Evolutionary conservation across 495 filamentous ascomycete species (phyloP), one percentile per base, ranked within the genome.

Genomic region (Hyaloscypha variabilis): DNA sequence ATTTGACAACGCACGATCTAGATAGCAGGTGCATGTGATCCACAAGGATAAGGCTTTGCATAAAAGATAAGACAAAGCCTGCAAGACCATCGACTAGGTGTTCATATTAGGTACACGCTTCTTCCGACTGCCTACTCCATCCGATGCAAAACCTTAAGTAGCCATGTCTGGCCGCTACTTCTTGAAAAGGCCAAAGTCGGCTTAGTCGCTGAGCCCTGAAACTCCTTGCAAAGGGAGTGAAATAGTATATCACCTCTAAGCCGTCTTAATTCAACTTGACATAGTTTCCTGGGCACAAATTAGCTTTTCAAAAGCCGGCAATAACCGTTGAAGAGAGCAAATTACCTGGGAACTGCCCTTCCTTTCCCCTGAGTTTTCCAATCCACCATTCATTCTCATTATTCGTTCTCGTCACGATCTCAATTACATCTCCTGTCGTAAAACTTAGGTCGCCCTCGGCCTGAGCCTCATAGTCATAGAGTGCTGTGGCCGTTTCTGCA

Each of bases 381-480:
- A 82, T 87, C 95, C 95, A 99, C 95, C 95, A 99, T 77, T 98
- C 95, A 70, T 99, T 97, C 57, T 91, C 90, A 67, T 96, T 97
- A 19, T 81, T 80, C 14, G 93, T 97, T 53, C 91, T 82, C 66
- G 83, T 81, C 14, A 92, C 74, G 63, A 99, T 92, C 75, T 97
- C 93, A 70, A 99, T 98, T 29, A 91, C 78, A 65, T 99, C 96
- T 4, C 95, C 96, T 0, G 92, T 87, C 3, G 82, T 86, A 74
- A 99, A 99, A 71, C 91, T 96, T 60, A 99, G 81, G 74, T 99
- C 95, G 1, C 93, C 93, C 62, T 96, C 94, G 2, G 94, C 94
- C 71, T 97, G 93, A 23, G 95, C 95, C 67, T 97, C 91, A 73
- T 97, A 99, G 73, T 98, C 95, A 71, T 97, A 99, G 57, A 96